A percentile compares a stretch with the other conserved stretches of the same genome.
These are phyloP conservation scores for Tolypocladium sp. DNA, from an alignment of 2,329 filamentous ascomycete genomes.

Conservation along the genomic window DNA sequence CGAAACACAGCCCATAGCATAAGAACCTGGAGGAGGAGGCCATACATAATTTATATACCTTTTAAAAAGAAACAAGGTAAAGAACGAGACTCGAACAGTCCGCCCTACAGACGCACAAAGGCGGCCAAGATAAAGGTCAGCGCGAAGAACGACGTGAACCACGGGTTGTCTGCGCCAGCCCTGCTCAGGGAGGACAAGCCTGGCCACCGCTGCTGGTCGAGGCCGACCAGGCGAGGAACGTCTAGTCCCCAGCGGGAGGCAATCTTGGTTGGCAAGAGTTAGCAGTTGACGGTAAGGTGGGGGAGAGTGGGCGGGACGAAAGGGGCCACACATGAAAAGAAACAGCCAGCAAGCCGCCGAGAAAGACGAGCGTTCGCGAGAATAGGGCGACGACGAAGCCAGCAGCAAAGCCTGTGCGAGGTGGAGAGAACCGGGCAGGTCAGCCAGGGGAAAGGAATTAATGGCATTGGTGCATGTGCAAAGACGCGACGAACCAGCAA, in stretches of 20 bases:
- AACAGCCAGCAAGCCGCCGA: conserved; percentile 56
- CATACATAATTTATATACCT: not conserved
- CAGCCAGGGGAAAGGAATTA: not conserved
- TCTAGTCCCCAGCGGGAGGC: conserved; percentile 34
- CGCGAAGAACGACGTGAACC: conserved; percentile 63
- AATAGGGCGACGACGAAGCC: conserved; percentile 62
- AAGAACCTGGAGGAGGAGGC: not conserved
- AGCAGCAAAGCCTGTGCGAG: conserved; percentile 43
- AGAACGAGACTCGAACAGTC: not conserved
- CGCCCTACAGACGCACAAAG: conserved; percentile 33
- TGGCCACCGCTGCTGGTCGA: conserved; percentile 22
- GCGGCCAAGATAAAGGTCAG: conserved; percentile 60
- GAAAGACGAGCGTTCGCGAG: conserved; percentile 58
- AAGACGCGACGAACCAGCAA: conserved; percentile 32
- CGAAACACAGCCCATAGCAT: conserved; percentile 62
- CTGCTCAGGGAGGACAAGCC: conserved; percentile 32
- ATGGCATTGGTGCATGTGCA: not conserved
- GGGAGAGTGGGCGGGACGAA: not conserved
- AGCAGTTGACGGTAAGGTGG: not conserved
- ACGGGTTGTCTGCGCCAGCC: conserved; percentile 46
- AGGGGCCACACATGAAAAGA: conserved; percentile 49
- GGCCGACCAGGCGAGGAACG: conserved; percentile 23
- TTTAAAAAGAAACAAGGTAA: not conserved
- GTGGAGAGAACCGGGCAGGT: not conserved
- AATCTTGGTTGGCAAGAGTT: conserved; percentile 19